Conservation (phyloP, 78 protist species). For the Chrysochromulina tobinii region DNA sequence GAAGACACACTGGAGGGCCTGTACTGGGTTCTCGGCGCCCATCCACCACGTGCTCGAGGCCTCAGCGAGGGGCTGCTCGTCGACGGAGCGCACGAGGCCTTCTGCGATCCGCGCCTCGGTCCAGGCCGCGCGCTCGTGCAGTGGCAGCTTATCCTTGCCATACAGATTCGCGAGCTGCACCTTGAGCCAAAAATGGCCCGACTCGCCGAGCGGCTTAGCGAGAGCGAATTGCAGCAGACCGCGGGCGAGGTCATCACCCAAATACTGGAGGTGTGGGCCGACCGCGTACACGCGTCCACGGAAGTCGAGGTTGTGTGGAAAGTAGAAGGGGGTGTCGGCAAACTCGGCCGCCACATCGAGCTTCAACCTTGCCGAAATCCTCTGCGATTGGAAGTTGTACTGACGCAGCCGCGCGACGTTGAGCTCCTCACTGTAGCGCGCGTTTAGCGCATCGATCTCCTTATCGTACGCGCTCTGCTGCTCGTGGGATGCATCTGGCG, state of each 20-base stretch:
- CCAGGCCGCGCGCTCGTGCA: constrained; percentile 65
- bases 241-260: constrained; percentile 84
- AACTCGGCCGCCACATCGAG: constrained; percentile 36
- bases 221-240: constrained; percentile 76
- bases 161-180: constrained; percentile 87
- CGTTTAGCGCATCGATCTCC: not conserved
- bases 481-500: no score
- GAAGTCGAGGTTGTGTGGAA: constrained; percentile 94
- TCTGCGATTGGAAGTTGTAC: constrained; percentile 52
- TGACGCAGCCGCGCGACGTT: constrained; percentile 25
- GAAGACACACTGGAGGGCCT: constrained; percentile 63
- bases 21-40: constrained; percentile 81
- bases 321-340: constrained; percentile 47
- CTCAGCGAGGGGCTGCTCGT: not conserved
- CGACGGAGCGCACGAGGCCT: constrained; percentile 68
- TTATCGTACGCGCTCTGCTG: not conserved
- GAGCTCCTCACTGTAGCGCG: not conserved
- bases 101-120: constrained; percentile 51
- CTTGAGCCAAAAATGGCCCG: constrained; percentile 71
- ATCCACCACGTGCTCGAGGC: constrained; percentile 71
- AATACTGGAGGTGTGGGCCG: constrained; percentile 88
- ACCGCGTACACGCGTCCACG: constrained; percentile 95
- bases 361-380: constrained; percentile 54
- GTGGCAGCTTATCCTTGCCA: constrained; percentile 82
- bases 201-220: constrained; percentile 23